Conservation (phyloP, 2,329 filamentous ascomycete genomes). For the Hymenoscyphus occultus region DNA sequence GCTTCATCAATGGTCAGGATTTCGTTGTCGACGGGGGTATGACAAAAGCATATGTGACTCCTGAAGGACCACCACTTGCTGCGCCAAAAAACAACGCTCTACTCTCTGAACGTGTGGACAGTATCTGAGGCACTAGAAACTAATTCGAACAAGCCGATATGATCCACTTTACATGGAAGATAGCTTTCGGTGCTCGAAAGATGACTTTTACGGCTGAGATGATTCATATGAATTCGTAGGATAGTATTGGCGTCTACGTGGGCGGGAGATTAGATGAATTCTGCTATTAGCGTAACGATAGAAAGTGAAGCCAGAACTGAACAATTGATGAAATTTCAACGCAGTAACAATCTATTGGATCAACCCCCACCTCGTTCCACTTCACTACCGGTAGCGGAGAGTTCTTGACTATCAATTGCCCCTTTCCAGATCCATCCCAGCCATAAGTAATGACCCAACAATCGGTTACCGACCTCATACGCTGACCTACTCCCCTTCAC, state of each 20-base stretch:
- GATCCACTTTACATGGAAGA: not conserved
- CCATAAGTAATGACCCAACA: not conserved
- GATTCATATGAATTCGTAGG: not conserved
- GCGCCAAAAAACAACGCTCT: conserved; percentile 49
- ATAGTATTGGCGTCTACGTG: not conserved
- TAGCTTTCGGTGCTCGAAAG: not conserved
- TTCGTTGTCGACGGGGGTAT: conserved; percentile 96
- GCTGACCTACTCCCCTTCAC: not conserved
- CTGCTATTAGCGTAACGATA: conserved; percentile 6
- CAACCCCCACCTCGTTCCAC: too few relatives aligned
- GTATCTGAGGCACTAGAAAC: conserved; percentile 33
- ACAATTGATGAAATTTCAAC: too few relatives aligned
- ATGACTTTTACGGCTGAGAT: not conserved
- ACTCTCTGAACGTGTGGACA: conserved; percentile 36
- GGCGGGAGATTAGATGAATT: conserved; percentile 2
- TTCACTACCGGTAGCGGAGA: too few relatives aligned
- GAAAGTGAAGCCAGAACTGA: not conserved
- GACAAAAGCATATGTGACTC: conserved; percentile 83
- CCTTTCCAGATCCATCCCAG: not conserved
- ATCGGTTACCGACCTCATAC: not conserved
- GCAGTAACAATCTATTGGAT: too few relatives aligned
- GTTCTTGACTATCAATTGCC: too few relatives aligned
- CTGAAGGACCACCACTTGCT: conserved; percentile 54
- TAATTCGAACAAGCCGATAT: not conserved
- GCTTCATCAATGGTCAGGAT: conserved; percentile 75